Conservation (phyloP, 805 yeast species). For the Priceomyces castillae region DNA sequence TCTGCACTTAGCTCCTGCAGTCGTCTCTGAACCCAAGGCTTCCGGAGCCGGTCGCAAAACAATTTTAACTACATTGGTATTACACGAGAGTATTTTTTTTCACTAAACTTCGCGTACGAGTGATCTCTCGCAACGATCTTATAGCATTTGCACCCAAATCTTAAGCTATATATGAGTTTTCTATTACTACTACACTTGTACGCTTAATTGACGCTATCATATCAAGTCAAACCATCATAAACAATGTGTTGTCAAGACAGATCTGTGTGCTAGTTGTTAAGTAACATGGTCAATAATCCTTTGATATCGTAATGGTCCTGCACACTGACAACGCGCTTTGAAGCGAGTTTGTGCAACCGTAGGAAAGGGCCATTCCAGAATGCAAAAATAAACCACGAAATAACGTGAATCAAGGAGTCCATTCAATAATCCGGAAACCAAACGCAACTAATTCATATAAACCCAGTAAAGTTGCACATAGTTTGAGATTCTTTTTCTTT, state of each 20-base stretch:
- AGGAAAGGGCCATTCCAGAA: not conserved
- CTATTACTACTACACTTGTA: too few relatives aligned
- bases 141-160: too few relatives aligned
- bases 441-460: not conserved
- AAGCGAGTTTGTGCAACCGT: not conserved
- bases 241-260: not conserved
- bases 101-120: not conserved
- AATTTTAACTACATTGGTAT: not conserved
- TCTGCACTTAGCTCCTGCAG: not conserved
- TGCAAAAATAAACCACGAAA: conserved; percentile 1
- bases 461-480: not conserved
- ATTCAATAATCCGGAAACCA: not conserved
- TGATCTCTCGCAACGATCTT: too few relatives aligned
- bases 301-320: not conserved
- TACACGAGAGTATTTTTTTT: not conserved
- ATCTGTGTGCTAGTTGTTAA: not conserved
- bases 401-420: conserved; percentile 1
- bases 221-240: too few relatives aligned
- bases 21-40: not conserved
- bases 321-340: not conserved
- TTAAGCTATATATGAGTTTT: too few relatives aligned
- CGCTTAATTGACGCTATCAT: too few relatives aligned
- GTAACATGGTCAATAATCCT: not conserved
- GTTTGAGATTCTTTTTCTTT: not conserved
- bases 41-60: not conserved